Conservation (phyloP, 495 filamentous ascomycete species). For the Aspergillus kassunensis region DNA sequence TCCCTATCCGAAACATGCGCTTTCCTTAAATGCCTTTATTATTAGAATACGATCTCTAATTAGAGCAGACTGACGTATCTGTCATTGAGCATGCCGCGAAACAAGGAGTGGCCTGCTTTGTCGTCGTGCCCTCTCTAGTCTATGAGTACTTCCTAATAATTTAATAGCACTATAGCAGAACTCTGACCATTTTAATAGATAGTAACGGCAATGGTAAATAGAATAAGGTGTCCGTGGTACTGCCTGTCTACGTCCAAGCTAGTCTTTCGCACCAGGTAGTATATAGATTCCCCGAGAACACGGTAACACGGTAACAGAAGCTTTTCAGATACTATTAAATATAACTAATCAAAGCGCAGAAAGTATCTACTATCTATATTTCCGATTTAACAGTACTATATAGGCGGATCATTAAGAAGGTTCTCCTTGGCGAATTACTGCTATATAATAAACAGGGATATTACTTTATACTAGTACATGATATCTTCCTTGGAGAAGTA, state of each 20-base stretch:
- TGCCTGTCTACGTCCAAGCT: conserved; percentile 1
- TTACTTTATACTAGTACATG: not conserved
- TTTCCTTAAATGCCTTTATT: not conserved
- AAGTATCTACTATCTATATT: not conserved
- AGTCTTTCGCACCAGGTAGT: not conserved
- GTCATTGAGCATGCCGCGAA: not conserved
- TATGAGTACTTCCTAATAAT: not conserved
- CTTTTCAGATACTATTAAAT: not conserved
- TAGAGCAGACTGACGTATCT: conserved; percentile 1
- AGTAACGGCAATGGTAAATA: not conserved
- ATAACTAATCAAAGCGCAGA: not conserved
- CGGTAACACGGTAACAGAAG: not conserved
- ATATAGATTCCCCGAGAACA: not conserved
- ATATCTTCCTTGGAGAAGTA: not conserved
- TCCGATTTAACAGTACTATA: not conserved
- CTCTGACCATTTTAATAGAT: not conserved
- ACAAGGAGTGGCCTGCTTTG: not conserved
- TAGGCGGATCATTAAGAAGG: not conserved
- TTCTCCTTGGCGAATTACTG: not conserved
- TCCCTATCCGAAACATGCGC: not conserved
- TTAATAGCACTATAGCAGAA: not conserved
- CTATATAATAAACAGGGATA: not conserved
- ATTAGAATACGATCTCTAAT: not conserved
- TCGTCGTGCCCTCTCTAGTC: not conserved
- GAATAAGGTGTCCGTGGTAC: not conserved